Evolutionary conservation across 2,329 filamentous ascomycete genomes (phyloP).

Genomic region (Phoma sp.): DNA sequence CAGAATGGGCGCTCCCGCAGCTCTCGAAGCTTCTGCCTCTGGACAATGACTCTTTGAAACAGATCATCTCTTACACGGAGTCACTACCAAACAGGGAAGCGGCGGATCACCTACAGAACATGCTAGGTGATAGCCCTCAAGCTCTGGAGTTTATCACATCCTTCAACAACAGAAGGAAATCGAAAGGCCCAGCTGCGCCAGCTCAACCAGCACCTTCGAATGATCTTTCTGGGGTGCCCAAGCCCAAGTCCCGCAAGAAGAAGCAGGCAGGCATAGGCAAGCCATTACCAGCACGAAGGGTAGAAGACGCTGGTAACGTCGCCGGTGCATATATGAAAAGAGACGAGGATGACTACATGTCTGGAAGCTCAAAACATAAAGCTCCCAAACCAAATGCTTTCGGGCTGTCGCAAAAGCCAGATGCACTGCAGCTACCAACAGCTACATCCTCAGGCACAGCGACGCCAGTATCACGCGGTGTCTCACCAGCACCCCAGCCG

Average conservation of each 20-base stretch:
- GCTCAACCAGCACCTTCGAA: slow-evolving; percentile 24
- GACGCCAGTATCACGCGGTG: slow-evolving; percentile 44
- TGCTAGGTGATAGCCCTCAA: slow-evolving; percentile 85
- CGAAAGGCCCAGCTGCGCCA: slow-evolving; percentile 35
- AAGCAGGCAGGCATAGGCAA: slow-evolving; percentile 49
- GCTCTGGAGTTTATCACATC: slow-evolving; percentile 73
- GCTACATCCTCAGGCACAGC: slow-evolving; percentile 35
- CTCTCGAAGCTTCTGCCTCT: slow-evolving; percentile 82
- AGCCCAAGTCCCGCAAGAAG: slow-evolving; percentile 48
- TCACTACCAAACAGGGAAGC: slow-evolving; percentile 78
- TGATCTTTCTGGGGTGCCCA: slow-evolving; percentile 40
- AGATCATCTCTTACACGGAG: slow-evolving; percentile 82
- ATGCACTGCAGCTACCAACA: slow-evolving; percentile 46
- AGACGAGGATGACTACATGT: slow-evolving; percentile 75
- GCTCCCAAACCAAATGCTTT: slow-evolving; percentile 53
- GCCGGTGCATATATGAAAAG: slow-evolving; percentile 79
- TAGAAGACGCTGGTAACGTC: slow-evolving; percentile 67
- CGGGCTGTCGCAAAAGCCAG: slow-evolving; percentile 60
- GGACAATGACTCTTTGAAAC: slow-evolving; percentile 81
- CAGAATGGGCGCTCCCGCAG: slow-evolving; percentile 69
- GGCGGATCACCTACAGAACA: slow-evolving; percentile 82
- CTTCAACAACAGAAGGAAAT: slow-evolving; percentile 71
- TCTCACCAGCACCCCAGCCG: slow-evolving; percentile 54
- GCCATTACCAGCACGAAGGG: slow-evolving; percentile 51
- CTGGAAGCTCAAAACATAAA: slow-evolving; percentile 49